Conservation (phyloP, 108 stramenopile species). For the Aurantiochytrium sp. region DNA sequence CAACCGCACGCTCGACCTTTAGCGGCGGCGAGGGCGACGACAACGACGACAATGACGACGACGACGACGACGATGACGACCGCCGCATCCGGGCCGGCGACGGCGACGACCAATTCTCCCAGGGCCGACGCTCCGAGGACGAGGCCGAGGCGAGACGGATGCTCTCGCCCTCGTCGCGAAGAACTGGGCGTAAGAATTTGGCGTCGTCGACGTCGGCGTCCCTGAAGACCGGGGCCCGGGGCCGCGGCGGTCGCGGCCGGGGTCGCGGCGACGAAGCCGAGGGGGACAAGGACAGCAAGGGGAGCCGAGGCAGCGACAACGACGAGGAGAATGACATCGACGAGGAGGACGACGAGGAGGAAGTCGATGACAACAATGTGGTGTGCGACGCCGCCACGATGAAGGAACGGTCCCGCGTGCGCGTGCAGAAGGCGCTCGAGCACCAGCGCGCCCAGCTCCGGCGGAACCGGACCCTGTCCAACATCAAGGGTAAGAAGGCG, state of each 20-base stretch:
- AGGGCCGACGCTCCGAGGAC: neutral
- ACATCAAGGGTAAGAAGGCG: neutral
- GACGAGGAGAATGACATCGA: neutral
- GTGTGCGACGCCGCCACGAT: constrained; percentile 8
- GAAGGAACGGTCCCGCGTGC: neutral
- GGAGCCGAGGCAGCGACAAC: too few relatives aligned
- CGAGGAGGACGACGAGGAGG: neutral
- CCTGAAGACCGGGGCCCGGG: too few relatives aligned
- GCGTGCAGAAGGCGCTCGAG: neutral
- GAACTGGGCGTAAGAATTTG: too few relatives aligned
- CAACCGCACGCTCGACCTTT: neutral
- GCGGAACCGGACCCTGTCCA: neutral
- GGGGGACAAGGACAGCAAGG: neutral
- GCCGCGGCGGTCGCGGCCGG: too few relatives aligned
- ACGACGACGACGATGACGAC: neutral
- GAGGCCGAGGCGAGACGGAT: neutral
- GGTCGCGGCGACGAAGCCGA: too few relatives aligned
- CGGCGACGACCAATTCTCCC: neutral
- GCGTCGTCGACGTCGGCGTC: too few relatives aligned
- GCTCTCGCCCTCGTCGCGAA: neutral
- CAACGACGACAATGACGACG: neutral
- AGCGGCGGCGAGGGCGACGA: neutral
- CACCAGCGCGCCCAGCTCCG: neutral
- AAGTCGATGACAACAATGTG: neutral
- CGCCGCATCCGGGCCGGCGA: neutral